These are phyloP conservation scores for Malbranchea zuffiana DNA, from an alignment of 2,329 filamentous ascomycete species.

Conservation along the genomic window DNA sequence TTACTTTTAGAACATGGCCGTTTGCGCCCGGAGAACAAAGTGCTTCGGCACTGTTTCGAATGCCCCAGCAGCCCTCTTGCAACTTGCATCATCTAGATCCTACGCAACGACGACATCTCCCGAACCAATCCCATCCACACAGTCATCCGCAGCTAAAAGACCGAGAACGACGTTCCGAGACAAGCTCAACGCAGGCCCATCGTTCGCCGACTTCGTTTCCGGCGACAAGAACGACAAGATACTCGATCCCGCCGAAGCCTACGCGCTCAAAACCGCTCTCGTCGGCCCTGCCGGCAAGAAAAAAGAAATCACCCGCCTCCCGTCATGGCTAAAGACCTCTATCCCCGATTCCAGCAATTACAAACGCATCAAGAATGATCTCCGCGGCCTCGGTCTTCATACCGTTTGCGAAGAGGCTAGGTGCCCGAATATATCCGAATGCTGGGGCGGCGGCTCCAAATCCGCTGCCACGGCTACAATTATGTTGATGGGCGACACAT, in stretches of 20 bases:
- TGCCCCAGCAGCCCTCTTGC: slow-evolving; percentile 2
- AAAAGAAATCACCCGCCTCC: slow-evolving; percentile 62
- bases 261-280: slow-evolving; percentile 50
- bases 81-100: slow-evolving; percentile 18
- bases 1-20: slow-evolving; percentile 7
- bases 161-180: slow-evolving; percentile 48
- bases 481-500: slow-evolving; percentile 99
- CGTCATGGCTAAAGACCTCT: slow-evolving; percentile 91
- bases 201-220: slow-evolving; percentile 52
- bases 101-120: slow-evolving; percentile 33
- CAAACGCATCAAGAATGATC: slow-evolving; percentile 88
- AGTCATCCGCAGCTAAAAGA: slow-evolving; percentile 42
- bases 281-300: slow-evolving; percentile 52
- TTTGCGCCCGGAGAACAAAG: slow-evolving; percentile 7
- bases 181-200: slow-evolving; percentile 53
- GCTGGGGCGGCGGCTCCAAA: slow-evolving; percentile 88
- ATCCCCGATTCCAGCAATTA: slow-evolving; percentile 79
- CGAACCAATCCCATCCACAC: slow-evolving; percentile 37
- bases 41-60: slow-evolving; percentile 6
- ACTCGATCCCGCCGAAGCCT: slow-evolving; percentile 41
- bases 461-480: slow-evolving; percentile 90
- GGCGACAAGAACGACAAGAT: slow-evolving; percentile 27
- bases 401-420: slow-evolving; percentile 97
- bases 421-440: slow-evolving; percentile 95
- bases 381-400: slow-evolving; percentile 79